These are phyloP conservation scores for Candida insectorum DNA, from an alignment of 805 yeast genomes.

Conservation along the genomic window DNA sequence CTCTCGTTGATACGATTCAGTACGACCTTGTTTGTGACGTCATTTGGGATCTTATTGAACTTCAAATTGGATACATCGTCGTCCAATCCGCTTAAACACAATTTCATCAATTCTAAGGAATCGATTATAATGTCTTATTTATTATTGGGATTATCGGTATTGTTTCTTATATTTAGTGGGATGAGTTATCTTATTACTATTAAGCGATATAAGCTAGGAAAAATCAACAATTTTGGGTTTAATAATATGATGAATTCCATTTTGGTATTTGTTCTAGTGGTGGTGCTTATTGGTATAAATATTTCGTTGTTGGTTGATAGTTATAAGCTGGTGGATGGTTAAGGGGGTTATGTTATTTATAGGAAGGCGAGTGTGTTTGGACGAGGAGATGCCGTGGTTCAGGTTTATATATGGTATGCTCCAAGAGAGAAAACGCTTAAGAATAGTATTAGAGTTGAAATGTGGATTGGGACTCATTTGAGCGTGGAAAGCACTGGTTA, in stretches of 20 bases:
- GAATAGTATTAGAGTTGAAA: too few species aligned
- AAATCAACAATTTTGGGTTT: conserved; percentile 31
- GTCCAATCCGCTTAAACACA: conserved; percentile 8
- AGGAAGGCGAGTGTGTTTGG: too few species aligned
- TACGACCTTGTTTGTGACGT: conserved; percentile 41
- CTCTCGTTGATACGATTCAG: conserved; percentile 48
- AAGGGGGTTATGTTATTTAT: too few species aligned
- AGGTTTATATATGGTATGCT: too few species aligned
- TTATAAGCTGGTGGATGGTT: too few species aligned
- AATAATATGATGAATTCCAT: conserved; percentile 14
- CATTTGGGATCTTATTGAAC: conserved; percentile 45
- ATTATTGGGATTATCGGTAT: conserved; percentile 36
- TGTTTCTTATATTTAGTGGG: conserved; percentile 35
- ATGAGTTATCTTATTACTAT: conserved; percentile 43
- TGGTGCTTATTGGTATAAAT: conserved; percentile 7
- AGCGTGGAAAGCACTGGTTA: too few species aligned
- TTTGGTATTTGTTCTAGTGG: conserved; percentile 7
- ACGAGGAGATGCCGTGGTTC: too few species aligned
- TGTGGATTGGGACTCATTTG: too few species aligned
- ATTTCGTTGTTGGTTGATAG: conserved; percentile 10
- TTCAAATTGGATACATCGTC: conserved; percentile 43
- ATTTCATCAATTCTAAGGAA: conserved; percentile 13
- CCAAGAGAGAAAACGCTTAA: too few species aligned
- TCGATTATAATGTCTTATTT: conserved; percentile 31
- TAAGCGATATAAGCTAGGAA: conserved; percentile 39